Evolutionary conservation across 257 asterid genomes (phyloP).

Genomic region (Asclepias syriaca): DNA sequence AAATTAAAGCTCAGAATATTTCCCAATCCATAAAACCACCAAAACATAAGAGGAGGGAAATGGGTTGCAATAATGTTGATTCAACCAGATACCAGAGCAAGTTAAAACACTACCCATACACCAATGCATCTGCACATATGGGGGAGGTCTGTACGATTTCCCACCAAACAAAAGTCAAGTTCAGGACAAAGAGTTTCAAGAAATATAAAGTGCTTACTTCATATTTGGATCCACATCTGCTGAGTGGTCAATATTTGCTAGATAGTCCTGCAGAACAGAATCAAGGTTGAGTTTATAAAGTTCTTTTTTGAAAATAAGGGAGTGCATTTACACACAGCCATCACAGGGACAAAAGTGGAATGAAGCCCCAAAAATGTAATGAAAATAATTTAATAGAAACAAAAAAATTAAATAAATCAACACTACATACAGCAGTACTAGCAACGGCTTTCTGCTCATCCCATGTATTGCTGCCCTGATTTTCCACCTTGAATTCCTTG

Average conservation of each 20-base stretch:
- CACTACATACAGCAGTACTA: conserved; percentile 73
- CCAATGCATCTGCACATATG: not conserved
- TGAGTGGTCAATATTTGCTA: conserved; percentile 54
- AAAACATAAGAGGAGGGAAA: not conserved
- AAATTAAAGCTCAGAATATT: not conserved
- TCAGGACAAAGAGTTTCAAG: not conserved
- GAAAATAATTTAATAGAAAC: conserved; percentile 1
- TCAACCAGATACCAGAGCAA: not conserved
- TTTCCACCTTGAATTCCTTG: conserved; percentile 81
- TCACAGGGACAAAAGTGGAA: too few relatives aligned
- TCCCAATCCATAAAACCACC: not conserved
- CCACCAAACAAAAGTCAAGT: not conserved
- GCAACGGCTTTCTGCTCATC: conserved; percentile 67
- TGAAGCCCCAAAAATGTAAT: conserved; percentile 1
- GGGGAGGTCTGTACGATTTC: not conserved
- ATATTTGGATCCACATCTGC: conserved; percentile 48
- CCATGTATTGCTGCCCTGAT: conserved; percentile 58
- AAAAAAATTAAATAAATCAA: conserved; percentile 3
- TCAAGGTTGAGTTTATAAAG: conserved; percentile 2
- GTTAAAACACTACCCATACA: not conserved
- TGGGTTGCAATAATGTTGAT: not conserved
- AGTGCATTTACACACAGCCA: not conserved
- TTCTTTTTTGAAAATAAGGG: not conserved
- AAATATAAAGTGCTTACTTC: conserved; percentile 45
- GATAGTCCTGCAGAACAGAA: conserved; percentile 57